Evolutionary conservation across 257 asterid genomes (phyloP).

Genomic region (Rhazya stricta): DNA sequence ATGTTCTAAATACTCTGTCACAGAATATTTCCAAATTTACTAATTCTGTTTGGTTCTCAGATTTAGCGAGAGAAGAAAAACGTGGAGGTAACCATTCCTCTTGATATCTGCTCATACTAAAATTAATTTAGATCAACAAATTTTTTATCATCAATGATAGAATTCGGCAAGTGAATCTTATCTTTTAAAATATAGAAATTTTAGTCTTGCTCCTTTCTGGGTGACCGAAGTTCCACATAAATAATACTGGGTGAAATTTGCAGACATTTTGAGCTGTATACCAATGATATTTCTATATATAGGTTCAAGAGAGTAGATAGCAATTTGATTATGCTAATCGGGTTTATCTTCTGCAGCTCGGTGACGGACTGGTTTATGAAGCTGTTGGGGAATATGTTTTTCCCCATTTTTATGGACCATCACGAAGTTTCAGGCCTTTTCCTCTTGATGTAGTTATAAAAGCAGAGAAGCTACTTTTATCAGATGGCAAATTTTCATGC

Average conservation of each 20-base stretch:
- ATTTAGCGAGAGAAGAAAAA: neutral
- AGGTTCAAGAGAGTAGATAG: slow-evolving; percentile 7
- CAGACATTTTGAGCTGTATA: neutral
- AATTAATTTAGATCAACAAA: neutral
- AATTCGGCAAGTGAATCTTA: neutral
- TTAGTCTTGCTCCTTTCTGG: neutral
- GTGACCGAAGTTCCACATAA: neutral
- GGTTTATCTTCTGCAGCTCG: slow-evolving; percentile 50
- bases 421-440: slow-evolving; percentile 69
- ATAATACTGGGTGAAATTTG: neutral
- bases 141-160: neutral
- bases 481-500: slow-evolving; percentile 54
- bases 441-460: slow-evolving; percentile 55
- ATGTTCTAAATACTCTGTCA: neutral
- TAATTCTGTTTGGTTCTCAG: neutral
- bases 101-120: too few species aligned
- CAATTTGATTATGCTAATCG: neutral
- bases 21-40: neutral
- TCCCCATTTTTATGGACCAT: slow-evolving; percentile 93
- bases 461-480: slow-evolving; percentile 57
- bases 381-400: slow-evolving; percentile 48
- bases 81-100: neutral
- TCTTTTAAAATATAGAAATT: neutral
- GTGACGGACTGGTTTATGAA: slow-evolving; percentile 75
- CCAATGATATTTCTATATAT: neutral